phyloP scores from a whole-genome alignment of 495 filamentous ascomycete genomes.

The Hypomontagnella submonticulosa region DNA sequence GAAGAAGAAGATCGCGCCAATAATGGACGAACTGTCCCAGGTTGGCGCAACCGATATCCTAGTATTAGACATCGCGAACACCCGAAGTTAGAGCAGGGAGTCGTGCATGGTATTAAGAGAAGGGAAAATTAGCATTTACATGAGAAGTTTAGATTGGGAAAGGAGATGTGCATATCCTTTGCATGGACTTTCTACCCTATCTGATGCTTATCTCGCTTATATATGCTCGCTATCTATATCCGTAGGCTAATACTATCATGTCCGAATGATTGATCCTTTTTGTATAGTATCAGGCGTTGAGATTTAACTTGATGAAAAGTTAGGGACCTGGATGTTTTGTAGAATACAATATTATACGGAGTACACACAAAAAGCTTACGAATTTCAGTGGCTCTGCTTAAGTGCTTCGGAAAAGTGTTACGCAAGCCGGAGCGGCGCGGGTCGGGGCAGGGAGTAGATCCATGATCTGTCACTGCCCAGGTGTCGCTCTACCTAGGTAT shows the following conservation, averaged over 20 bases:
- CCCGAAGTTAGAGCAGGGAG: slow-evolving; percentile 56
- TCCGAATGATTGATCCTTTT: neutral
- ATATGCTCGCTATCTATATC: slow-evolving; percentile 2
- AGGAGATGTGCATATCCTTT: slow-evolving; percentile 6
- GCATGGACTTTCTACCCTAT: slow-evolving; percentile 2
- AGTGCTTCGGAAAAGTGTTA: neutral
- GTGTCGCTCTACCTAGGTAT: no score
- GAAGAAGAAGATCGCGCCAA: slow-evolving; percentile 85
- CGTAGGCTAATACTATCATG: slow-evolving; percentile 7
- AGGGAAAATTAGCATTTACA: neutral
- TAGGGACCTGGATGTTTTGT: neutral
- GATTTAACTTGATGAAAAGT: no score
- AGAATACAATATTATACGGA: no score
- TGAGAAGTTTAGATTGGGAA: slow-evolving; percentile 3
- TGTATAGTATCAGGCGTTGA: slow-evolving; percentile 1
- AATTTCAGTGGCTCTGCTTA: slow-evolving; percentile 13
- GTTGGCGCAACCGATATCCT: slow-evolving; percentile 89
- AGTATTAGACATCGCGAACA: slow-evolving; percentile 88
- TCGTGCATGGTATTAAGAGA: neutral
- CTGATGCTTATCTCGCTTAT: slow-evolving; percentile 11
- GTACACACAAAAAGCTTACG: no score
- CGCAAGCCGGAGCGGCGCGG: slow-evolving; percentile 36
- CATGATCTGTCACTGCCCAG: no score
- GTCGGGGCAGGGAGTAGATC: slow-evolving; percentile 12
- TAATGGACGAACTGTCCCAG: slow-evolving; percentile 88